Percentiles rank a stretch among this genome's conserved stretches.
These are phyloP conservation scores for Coemansia sp. DNA, from an alignment of 192 early-diverging fungal genomes.

Conservation along the genomic window DNA sequence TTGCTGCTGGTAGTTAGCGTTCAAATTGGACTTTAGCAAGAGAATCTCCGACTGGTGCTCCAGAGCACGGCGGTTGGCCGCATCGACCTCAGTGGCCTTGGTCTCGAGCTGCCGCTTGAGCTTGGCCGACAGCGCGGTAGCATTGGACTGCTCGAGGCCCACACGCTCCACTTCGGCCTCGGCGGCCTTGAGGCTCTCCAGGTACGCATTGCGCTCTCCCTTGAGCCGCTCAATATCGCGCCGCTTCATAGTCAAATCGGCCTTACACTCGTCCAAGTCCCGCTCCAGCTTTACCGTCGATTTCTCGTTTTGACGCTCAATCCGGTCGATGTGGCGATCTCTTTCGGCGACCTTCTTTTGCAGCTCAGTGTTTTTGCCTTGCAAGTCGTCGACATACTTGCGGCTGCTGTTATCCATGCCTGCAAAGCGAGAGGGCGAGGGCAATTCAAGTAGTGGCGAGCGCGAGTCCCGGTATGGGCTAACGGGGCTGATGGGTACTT, in stretches of 20 bases:
- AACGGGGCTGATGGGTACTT: slow-evolving; percentile 32
- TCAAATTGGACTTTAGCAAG: slow-evolving; percentile 25
- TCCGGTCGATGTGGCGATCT: slow-evolving; percentile 34
- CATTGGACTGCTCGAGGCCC: slow-evolving; percentile 38
- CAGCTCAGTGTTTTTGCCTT: slow-evolving; percentile 34
- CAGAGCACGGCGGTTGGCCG: slow-evolving; percentile 23
- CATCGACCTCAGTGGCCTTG: slow-evolving; percentile 21
- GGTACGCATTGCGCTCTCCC: slow-evolving; percentile 16
- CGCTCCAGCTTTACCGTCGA: slow-evolving; percentile 23
- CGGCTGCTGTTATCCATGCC: slow-evolving; percentile 15
- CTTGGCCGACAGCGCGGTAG: slow-evolving; percentile 26
- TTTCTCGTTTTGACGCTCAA: slow-evolving; percentile 39
- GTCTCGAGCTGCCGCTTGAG: slow-evolving; percentile 36
- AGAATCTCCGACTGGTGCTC: slow-evolving; percentile 37
- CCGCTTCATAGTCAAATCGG: slow-evolving; percentile 47
- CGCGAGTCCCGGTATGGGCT: slow-evolving; percentile 26
- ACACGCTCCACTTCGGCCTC: slow-evolving; percentile 41
- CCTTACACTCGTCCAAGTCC: slow-evolving; percentile 43
- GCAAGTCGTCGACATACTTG: slow-evolving; percentile 25
- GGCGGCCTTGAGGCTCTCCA: slow-evolving; percentile 28
- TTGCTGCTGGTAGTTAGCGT: slow-evolving; percentile 34
- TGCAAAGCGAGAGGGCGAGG: slow-evolving; percentile 30
- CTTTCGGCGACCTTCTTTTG: slow-evolving; percentile 28
- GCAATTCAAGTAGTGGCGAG: slow-evolving; percentile 14
- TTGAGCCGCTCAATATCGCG: slow-evolving; percentile 52